These are phyloP conservation scores for Dothideomycetidae sp. DNA, from an alignment of 2,329 filamentous ascomycete species.

Conservation along the genomic window DNA sequence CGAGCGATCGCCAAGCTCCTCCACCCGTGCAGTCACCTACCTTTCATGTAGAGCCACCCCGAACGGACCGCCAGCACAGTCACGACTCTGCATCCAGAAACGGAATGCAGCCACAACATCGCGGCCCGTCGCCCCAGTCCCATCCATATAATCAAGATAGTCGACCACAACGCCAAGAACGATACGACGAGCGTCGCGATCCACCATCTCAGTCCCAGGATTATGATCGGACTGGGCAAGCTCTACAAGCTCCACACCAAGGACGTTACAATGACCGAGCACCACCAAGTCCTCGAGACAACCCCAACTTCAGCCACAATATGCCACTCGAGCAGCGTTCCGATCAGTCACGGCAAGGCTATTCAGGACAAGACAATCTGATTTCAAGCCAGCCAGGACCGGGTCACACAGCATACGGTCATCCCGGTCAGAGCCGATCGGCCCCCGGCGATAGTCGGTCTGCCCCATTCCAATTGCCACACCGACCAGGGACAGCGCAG, in stretches of 20 bases:
- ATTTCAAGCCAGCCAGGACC: neutral
- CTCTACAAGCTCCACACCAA: neutral
- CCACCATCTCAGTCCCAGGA: neutral
- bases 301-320: too few species aligned
- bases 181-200: too few species aligned
- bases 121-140: neutral
- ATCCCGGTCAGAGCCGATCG: neutral
- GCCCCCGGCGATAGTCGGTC: neutral
- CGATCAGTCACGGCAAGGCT: neutral
- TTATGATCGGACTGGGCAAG: too few species aligned
- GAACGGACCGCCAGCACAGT: slow-evolving; percentile 4
- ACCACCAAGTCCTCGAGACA: neutral
- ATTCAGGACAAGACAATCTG: neutral
- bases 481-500: neutral
- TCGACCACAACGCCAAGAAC: too few species aligned
- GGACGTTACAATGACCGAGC: neutral
- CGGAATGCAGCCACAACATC: neutral
- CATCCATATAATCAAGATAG: too few species aligned
- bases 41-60: neutral
- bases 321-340: too few species aligned
- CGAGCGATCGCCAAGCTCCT: neutral
- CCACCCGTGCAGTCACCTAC: neutral
- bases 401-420: neutral
- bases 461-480: neutral
- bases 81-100: slow-evolving; percentile 1